Evolutionary conservation across 208 protist genomes (phyloP), one percentile per base, ranked within the genome.

Genomic region (Strigomonas oncopelti): DNA sequence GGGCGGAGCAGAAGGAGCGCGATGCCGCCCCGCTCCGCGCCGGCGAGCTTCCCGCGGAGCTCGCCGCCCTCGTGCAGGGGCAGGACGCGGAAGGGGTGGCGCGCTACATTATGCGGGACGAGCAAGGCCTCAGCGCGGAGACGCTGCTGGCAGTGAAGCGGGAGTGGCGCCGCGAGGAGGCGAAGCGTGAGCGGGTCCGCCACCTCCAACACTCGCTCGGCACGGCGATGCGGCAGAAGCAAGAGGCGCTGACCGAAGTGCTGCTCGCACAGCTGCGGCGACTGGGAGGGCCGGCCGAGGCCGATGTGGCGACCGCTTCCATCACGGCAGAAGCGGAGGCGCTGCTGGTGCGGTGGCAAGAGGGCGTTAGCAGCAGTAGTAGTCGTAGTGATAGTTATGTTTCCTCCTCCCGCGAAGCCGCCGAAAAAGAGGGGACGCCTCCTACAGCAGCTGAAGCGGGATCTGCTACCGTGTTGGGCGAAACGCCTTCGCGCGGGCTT

Each of bases 41-140:
- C 25, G 59, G 16, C 1, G 48, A 58, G 20, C 38, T 57, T 4
- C 48, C 38, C 2, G 18, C 28, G 5, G 28, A 18, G 9, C 51
- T 67, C n/a, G 51, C n/a, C 20, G 28, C 20, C 8, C 51, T 58
- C 9, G 22, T 67, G 51, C 16, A 36, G n/a, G 9, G 5, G 14
- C 62, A 38, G 11, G 48, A 67, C 9, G 62, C n/a, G 31, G 62
- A 58, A 24, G 45, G 31, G 9, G 32, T 67, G n/a, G 28, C 51
- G 13, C 28, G 20, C 14, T 67, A 57, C 25, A 48, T 48, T 14
- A 9, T n/a, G 42, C 42, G 42, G 13, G 42, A 48, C 1, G 42
- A 48, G 13, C 42, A 48, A 4, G 42, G 42, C 42, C 42, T 48
- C 42, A 20, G 9, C 42, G 42, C 42, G 11, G 42, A 20, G 16